Percentiles rank a stretch among this genome's conserved stretches.
Evolutionary conservation across 2,329 filamentous ascomycete species (phyloP).

Genomic region (Talaromyces sp.): DNA sequence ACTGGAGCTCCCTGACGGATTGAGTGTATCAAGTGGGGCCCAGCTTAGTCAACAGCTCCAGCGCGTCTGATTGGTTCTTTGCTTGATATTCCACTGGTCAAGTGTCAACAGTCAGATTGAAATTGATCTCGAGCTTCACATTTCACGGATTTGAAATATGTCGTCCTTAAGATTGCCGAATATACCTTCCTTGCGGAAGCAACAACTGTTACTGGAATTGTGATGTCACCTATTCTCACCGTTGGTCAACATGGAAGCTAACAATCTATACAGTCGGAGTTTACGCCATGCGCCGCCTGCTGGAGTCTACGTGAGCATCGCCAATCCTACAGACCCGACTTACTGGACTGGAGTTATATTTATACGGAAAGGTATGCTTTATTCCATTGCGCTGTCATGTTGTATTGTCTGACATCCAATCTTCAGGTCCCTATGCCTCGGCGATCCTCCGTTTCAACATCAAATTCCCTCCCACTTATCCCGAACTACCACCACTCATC

Average conservation of each 20-base stretch:
- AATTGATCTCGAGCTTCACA: background rate
- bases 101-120: background rate
- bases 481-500: conserved; percentile 74
- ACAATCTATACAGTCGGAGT: conserved; percentile 65
- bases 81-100: background rate
- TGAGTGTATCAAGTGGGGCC: background rate
- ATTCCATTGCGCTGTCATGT: conserved; percentile 8
- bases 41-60: background rate
- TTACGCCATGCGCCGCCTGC: conserved; percentile 79
- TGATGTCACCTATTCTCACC: conserved; percentile 46
- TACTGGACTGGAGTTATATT: conserved; percentile 92
- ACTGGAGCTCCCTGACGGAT: background rate
- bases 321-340: conserved; percentile 74
- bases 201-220: conserved; percentile 81
- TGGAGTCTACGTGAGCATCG: conserved; percentile 82
- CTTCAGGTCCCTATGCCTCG: conserved; percentile 78
- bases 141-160: conserved; percentile 25
- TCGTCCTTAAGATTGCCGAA: conserved; percentile 39
- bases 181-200: conserved; percentile 61
- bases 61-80: background rate
- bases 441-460: conserved; percentile 88
- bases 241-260: background rate
- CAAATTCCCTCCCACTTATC: conserved; percentile 79
- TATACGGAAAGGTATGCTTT: conserved; percentile 70
- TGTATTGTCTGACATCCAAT: conserved; percentile 5